Evolutionary conservation across 306 rosid genomes (phyloP).

Genomic region (Corylus heterophylla): DNA sequence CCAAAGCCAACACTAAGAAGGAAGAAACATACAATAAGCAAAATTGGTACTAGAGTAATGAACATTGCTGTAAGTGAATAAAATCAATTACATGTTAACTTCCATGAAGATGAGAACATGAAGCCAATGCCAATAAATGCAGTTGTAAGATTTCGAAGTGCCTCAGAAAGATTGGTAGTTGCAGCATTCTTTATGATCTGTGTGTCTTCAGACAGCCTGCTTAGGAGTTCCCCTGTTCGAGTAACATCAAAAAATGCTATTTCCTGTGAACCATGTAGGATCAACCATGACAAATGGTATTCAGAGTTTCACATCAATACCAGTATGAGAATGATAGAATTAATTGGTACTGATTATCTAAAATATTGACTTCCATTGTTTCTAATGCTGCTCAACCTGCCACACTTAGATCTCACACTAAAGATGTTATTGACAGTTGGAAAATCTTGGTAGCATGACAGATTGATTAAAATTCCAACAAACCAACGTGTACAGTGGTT

Average conservation of each 20-base stretch:
- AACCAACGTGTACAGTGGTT: background rate
- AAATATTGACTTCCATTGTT: background rate
- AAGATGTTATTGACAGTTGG: background rate
- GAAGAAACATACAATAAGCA: background rate
- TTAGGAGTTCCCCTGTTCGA: constrained; percentile 54
- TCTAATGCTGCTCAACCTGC: background rate
- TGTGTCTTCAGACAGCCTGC: constrained; percentile 54
- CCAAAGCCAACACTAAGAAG: constrained; percentile 43
- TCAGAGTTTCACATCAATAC: background rate
- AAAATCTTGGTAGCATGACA: background rate
- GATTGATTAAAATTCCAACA: background rate
- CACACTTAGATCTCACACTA: background rate
- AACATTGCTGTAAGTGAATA: constrained; percentile 9
- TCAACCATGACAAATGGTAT: constrained; percentile 1
- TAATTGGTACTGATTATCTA: background rate
- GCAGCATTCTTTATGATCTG: constrained; percentile 54
- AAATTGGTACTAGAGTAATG: background rate
- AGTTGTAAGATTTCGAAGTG: constrained; percentile 45
- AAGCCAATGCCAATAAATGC: constrained; percentile 46
- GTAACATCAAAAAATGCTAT: constrained; percentile 52
- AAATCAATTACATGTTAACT: constrained; percentile 40
- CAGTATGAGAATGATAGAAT: background rate
- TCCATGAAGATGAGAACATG: constrained; percentile 50
- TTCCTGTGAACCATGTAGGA: constrained; percentile 34
- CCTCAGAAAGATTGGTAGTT: constrained; percentile 53